Base-by-base conservation (phyloP, 495 filamentous ascomycete genomes). In the Penicilliopsis zonata region DNA sequence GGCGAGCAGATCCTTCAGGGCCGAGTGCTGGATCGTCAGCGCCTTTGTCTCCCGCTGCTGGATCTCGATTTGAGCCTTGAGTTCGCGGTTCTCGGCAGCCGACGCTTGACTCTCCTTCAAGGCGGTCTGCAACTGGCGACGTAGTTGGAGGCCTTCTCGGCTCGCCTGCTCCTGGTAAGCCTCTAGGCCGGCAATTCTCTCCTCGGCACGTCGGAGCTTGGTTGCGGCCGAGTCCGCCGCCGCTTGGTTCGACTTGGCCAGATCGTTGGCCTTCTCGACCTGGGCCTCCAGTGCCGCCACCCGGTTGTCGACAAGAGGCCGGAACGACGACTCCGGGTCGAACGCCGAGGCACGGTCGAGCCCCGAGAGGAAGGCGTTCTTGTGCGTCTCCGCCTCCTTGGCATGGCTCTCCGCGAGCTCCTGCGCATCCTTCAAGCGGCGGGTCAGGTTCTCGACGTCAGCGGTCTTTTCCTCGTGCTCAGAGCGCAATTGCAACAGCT, bases 81-180 rank as follows among this genome's bases (percentile, higher is more conserved):
- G 59, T 13, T 93, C 86, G 14, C 76, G 65, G 46, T 85, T 87
- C 38, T 80, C 69, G 5, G 80, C 67, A 29, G 85, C 80, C 9
- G 85, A 63, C 2, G 66, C 63, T 46, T 92, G 85, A 26, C 74
- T 72, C 25, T 99, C 86, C 40, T 76, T 79, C 42, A 90, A 65
- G 2, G 80, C 76, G 18, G 72, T 68, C 50, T 95, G 87, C 33
- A 99, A 70, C 45, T 94, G 86, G 51, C 86, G 75, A 19, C 92
- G 78, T 25, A 95, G 78, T 19, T 79, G 73, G 34, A 99, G 71
- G 20, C 84, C 81, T 54, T 99, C 90, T 20, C 90, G 69, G 50
- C 86, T 95, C 4, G 86, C 76, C 59, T 99, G 90, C 47, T 95
- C 88, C 58, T 99, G 90, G 50, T 94, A 94, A 2, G 83, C 83